These are phyloP conservation scores for Aureobasidium sp. DNA, from an alignment of 2,329 filamentous ascomycete genomes.

Conservation along the genomic window DNA sequence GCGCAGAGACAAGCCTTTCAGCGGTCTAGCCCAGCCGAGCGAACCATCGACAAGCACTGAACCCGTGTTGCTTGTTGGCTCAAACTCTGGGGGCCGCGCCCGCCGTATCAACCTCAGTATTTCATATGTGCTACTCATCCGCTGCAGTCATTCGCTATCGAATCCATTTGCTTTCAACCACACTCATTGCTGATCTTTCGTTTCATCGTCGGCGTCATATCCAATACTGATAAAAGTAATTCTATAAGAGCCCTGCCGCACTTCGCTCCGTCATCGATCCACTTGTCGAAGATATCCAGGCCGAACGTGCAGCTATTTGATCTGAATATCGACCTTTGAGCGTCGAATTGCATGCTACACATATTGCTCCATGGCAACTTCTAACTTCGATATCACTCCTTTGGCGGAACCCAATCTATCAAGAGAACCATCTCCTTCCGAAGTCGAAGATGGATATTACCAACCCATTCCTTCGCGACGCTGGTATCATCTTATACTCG, in stretches of 20 bases:
- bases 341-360: background rate
- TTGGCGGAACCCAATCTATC: background rate
- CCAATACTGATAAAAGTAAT: background rate
- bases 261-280: background rate
- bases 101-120: background rate
- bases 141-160: background rate
- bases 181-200: background rate
- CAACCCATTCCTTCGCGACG: background rate
- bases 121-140: background rate
- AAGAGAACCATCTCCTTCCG: background rate
- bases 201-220: background rate
- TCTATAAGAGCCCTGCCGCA: background rate
- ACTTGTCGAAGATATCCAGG: background rate
- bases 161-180: background rate
- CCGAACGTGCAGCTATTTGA: background rate
- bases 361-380: background rate
- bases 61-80: conserved; percentile 1
- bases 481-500: background rate
- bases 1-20: background rate
- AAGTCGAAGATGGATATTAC: conserved; percentile 6
- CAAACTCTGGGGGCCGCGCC: background rate
- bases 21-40: conserved; percentile 2
- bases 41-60: background rate
- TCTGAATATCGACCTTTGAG: background rate
- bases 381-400: background rate